Conservation (phyloP, 148 eudicot species). For the Rhododendron griersonianum region DNA sequence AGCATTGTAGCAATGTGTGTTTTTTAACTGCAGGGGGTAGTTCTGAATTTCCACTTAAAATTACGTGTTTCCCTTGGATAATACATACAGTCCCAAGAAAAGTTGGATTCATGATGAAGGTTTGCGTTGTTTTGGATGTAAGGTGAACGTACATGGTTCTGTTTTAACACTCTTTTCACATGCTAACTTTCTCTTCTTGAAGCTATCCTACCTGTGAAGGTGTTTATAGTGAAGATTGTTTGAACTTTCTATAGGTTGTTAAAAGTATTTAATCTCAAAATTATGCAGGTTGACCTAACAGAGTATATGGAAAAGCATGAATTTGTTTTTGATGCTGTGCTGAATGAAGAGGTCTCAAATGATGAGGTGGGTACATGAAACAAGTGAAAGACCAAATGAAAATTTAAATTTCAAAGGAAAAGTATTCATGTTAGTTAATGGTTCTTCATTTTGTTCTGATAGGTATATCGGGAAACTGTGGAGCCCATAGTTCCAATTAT, state of each 20-base stretch:
- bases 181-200: neutral
- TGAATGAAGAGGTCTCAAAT: constrained; percentile 95
- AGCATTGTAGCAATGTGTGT: neutral
- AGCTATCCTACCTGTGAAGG: neutral
- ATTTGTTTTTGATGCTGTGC: constrained; percentile 98
- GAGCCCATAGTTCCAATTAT: constrained; percentile 97
- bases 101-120: neutral
- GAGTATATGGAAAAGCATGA: constrained; percentile 92
- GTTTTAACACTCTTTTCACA: neutral
- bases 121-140: neutral
- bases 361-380: constrained; percentile 61
- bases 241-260: neutral
- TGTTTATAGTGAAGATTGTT: neutral
- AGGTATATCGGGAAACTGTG: constrained; percentile 97
- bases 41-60: neutral
- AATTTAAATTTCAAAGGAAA: neutral
- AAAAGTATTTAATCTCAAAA: constrained; percentile 1
- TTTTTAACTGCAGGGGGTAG: neutral
- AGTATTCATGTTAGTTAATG: neutral
- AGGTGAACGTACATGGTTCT: neutral
- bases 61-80: neutral
- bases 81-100: neutral
- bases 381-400: neutral
- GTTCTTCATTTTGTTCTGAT: constrained; percentile 8
- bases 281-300: constrained; percentile 87